Evolutionary conservation across 257 asterid species (phyloP), one percentile per base, ranked within the genome.

Genomic region (Ocimum tenuiflorum): DNA sequence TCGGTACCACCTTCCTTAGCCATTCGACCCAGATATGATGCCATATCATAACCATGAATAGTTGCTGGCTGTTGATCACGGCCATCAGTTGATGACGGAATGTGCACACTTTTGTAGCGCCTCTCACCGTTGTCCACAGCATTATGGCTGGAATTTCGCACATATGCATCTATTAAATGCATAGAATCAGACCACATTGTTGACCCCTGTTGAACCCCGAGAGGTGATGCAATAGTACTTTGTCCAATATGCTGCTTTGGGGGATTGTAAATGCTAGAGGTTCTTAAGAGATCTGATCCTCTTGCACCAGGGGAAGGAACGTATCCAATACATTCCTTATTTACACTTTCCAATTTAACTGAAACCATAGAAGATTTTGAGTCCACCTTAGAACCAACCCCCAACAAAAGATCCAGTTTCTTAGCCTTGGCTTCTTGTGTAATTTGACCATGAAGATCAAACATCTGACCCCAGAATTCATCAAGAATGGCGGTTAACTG

Each of bases 381-480:
- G 47, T 86, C 91, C 36, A 71, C 45, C 65, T 79, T 85, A 11
- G 78, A 54, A 67, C 80, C 88, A 24, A 84, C 39, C 17, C 97
- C 92, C 65, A 94, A 75, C 53, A 88, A 76, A 74, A 74, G 66
- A 83, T 88, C 87, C 63, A 94, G 75, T 73, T 86, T 88, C 81
- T 80, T 88, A 50, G 79, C 75, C 79, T 72, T 90, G 7, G 99
- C 97, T 62, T 94, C 95, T 43, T 63, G 78, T 3, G 92, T 85
- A 47, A 76, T 80, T 62, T 66, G 84, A 61, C 99, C 99, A 59
- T 90, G 85, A 53, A 71, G 88, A 82, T 90, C 92, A 75, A 88
- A 94, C 70, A 94, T 72, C 79, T 88, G 97, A 43, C 95, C 97
- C 99, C 99, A 90, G 68, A 94, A 94, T 46, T 90, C 97, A 68